Base-by-base conservation (phyloP, 2,329 filamentous ascomycete genomes). In the Diaporthe sp. region DNA sequence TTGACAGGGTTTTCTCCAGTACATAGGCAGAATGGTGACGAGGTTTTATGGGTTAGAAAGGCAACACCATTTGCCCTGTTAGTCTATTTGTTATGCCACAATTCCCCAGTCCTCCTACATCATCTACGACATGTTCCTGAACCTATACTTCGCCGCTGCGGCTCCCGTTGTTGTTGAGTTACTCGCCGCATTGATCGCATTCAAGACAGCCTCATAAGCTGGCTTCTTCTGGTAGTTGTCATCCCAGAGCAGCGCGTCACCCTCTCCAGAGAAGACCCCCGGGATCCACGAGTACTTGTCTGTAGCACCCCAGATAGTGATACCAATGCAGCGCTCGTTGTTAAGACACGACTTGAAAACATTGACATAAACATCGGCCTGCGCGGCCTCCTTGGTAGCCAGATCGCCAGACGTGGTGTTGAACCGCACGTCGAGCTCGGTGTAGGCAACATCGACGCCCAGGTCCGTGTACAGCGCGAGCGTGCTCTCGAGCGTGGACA, bases 381-480 rank as follows among this genome's bases (percentile, higher is more conserved):
- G 90, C 37, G 44, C 12, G 4, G n/a, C 71, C 44, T 65, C 12
- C 44, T 73, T 73, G 7, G 85, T 84, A 22, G 82, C 80, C 25
- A 86, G 81, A 42, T 84, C 84, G 8, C 49, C 49, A 42, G 49
- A 55, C 1, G 83, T 80, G 1, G 81, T 79, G 4, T 83, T 85
- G 4, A 87, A 81, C 0, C 88, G 82, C 31, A 90, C 85, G 77
- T 90, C 89, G 10, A 90, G 82, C 81, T 90, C 89, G 2, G 88
- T 90, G 53, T 88, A 82, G 3, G 87, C 87, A 1, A 89, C 86
- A 44, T 90, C 88, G 1, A 90, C 80, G 0, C 84, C 85, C 1
- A 87, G 80, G 1, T 80, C 80, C 4, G 82, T 82, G 81, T 88
- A 90, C 1, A 82, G 78, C 39, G 81, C 75, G 67, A 89, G 84